Evolutionary conservation across 2,329 filamentous ascomycete species (phyloP).

Genomic region (Juglanconis oblonga): DNA sequence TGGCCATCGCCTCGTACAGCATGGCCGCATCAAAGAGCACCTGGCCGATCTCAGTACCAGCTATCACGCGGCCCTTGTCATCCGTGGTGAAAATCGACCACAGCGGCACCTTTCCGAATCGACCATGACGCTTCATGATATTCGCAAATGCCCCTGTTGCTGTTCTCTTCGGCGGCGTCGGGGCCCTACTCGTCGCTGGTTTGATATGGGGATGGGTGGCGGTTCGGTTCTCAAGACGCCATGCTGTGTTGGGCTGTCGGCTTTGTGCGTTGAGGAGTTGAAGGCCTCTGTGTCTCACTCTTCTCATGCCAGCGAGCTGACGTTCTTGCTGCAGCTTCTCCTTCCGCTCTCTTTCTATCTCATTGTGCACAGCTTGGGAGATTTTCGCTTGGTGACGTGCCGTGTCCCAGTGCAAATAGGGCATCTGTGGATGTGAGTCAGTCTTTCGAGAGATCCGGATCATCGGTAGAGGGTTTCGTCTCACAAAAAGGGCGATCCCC

Average conservation of each 20-base stretch:
- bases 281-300: conserved; percentile 12
- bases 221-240: conserved; percentile 11
- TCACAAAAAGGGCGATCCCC: conserved; percentile 12
- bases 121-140: conserved; percentile 18
- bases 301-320: conserved; percentile 6
- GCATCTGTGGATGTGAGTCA: conserved; percentile 29
- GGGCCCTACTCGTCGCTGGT: not conserved
- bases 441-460: no score
- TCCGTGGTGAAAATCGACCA: conserved; percentile 9
- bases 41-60: conserved; percentile 23
- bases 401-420: conserved; percentile 41
- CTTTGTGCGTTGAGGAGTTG: conserved; percentile 15
- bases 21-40: conserved; percentile 31
- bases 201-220: not conserved
- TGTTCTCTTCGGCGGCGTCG: not conserved
- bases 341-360: conserved; percentile 10
- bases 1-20: conserved; percentile 35
- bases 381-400: conserved; percentile 19
- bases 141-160: conserved; percentile 14
- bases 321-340: conserved; percentile 8
- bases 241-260: conserved; percentile 12
- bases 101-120: not conserved
- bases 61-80: conserved; percentile 7
- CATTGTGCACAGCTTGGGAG: conserved; percentile 11
- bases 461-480: not conserved